phyloP scores from a whole-genome alignment of 257 asterid genomes.

The Gynochthodes officinalis region DNA sequence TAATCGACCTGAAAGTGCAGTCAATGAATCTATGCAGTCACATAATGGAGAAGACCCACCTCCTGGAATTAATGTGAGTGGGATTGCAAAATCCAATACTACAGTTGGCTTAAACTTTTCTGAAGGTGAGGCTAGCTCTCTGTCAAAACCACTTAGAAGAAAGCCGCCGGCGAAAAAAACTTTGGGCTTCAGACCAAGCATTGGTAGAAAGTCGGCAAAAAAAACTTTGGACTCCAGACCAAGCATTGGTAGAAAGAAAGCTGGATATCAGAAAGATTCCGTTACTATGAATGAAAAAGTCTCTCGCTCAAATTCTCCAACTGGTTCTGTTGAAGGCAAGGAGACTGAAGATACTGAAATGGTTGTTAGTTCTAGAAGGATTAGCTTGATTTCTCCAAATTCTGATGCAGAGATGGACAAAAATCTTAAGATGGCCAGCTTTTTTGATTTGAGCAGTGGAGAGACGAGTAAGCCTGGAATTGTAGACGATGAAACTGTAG shows the following conservation, averaged over 20 bases:
- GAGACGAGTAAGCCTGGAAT: slow-evolving; percentile 18
- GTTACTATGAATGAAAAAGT: slow-evolving; percentile 31
- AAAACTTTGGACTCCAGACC: slow-evolving; percentile 56
- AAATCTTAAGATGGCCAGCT: slow-evolving; percentile 6
- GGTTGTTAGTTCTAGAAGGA: slow-evolving; percentile 28
- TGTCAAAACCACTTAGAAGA: slow-evolving; percentile 34
- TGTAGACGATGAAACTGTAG: slow-evolving; percentile 42
- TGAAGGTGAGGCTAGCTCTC: slow-evolving; percentile 26
- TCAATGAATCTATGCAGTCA: slow-evolving; percentile 24
- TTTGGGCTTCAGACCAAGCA: slow-evolving; percentile 32
- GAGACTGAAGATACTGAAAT: slow-evolving; percentile 20
- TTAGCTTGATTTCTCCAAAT: slow-evolving; percentile 20
- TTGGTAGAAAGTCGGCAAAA: slow-evolving; percentile 40
- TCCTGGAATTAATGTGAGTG: slow-evolving; percentile 21
- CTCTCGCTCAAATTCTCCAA: slow-evolving; percentile 17
- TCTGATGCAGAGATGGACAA: slow-evolving; percentile 13
- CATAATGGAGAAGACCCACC: slow-evolving; percentile 28
- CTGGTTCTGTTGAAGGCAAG: slow-evolving; percentile 23
- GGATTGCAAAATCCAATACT: slow-evolving; percentile 22
- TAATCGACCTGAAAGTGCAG: slow-evolving; percentile 23
- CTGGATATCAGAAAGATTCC: slow-evolving; percentile 42
- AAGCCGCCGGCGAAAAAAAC: slow-evolving; percentile 49
- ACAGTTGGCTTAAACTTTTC: slow-evolving; percentile 28
- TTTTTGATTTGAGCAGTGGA: slow-evolving; percentile 11
- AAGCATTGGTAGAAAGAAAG: slow-evolving; percentile 31